phyloP scores from a whole-genome alignment of 352 stramenopile species.

The Phytophthora constricta region DNA sequence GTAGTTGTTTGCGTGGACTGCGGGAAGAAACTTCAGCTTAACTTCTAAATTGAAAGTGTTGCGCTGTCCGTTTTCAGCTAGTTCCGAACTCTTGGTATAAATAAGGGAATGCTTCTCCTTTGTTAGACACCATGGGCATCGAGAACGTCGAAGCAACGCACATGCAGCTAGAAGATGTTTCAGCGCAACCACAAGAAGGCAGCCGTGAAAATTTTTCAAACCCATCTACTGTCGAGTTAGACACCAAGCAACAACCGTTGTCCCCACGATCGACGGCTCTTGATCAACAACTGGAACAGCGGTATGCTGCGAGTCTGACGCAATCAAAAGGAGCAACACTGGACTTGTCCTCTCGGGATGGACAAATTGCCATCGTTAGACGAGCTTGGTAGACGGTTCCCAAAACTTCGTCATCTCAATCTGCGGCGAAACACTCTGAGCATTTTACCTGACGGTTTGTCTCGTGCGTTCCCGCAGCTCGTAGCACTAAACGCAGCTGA shows the following conservation, averaged over 20 bases:
- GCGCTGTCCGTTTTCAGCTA: too few species aligned
- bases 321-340: conserved; percentile 44
- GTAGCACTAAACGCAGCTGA: conserved; percentile 45
- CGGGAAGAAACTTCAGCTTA: too few species aligned
- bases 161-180: too few species aligned
- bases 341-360: conserved; percentile 56
- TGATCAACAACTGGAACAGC: conserved; percentile 20
- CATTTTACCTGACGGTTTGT: conserved; percentile 41
- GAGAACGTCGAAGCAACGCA: too few species aligned
- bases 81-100: too few species aligned
- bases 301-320: conserved; percentile 20
- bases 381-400: conserved; percentile 39
- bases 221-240: background rate
- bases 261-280: conserved; percentile 14
- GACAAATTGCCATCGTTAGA: conserved; percentile 39
- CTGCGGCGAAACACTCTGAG: conserved; percentile 52
- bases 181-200: too few species aligned
- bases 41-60: too few species aligned
- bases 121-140: too few species aligned
- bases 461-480: conserved; percentile 45
- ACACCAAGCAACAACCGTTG: conserved; percentile 7
- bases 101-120: too few species aligned
- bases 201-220: too few species aligned
- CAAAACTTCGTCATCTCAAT: conserved; percentile 52
- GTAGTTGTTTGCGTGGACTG: too few species aligned